Evolutionary conservation across 345 rosid genomes (phyloP), one percentile per base, ranked within the genome.

Genomic region (Atalantia buxifolia): DNA sequence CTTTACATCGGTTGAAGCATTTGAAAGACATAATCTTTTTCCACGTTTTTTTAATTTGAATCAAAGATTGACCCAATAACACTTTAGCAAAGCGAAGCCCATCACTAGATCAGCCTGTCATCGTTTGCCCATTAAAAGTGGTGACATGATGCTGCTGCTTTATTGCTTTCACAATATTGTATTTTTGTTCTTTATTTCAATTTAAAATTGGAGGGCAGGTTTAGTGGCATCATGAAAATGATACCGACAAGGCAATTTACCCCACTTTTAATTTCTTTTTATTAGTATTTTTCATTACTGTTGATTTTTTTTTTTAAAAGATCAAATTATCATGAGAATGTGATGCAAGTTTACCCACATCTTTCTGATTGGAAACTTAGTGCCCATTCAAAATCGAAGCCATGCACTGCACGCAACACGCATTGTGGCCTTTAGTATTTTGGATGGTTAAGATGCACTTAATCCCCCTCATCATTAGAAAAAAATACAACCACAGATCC

Each of bases 171-270:
- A 28, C 48, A 77, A 2, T 71, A 27, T 55, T 71, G 2, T n/a
- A n/a, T 50, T 40, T 50, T 40, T 14, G 30, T 64, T 74, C 48
- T 36, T 40, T 14, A 36, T 56, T 77, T 21, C 27, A 77, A 70
- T 75, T 68, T 35, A 66, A 66, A 75, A 55, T 42, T n/a, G 28
- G 67, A 63, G 80, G 69, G 70, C 69, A 76, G 82, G 80, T 67
- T 66, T 69, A 28, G 45, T 77, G 31, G 59, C 22, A 50, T 22
- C 33, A 25, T 38, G 76, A 10, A 30, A 30, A 56, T 33, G 33
- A 72, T 57, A 6, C 33, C 24, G 21, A 71, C 74, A 31, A 55
- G 63, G n/a, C 22, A n/a, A 53, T 53, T 53, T 53, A 16, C 22
- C 57, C 21, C 22, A 53, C 57, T 14, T 53, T 53, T 18, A 53